Evolutionary conservation across 257 asterid species (phyloP).

Genomic region (Linaria vulgaris): DNA sequence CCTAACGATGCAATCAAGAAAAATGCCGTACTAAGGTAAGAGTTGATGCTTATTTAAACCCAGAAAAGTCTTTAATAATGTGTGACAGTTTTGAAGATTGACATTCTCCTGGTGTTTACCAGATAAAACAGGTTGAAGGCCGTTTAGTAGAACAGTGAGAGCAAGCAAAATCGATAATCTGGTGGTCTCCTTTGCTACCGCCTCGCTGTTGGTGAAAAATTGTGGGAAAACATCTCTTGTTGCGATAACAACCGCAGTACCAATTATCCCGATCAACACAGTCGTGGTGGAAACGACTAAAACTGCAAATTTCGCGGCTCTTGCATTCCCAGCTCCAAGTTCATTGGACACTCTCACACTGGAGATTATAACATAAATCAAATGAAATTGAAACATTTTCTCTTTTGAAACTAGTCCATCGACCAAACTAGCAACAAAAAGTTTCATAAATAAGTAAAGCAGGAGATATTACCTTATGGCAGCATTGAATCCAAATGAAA

Average conservation of each 20-base stretch:
- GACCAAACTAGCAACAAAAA: no score
- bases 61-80: background rate
- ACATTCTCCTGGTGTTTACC: slow-evolving; percentile 40
- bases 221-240: slow-evolving; percentile 53
- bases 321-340: slow-evolving; percentile 78
- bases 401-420: no score
- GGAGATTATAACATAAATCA: background rate
- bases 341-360: slow-evolving; percentile 84
- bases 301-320: slow-evolving; percentile 67
- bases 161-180: slow-evolving; percentile 57
- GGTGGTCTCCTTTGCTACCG: slow-evolving; percentile 65
- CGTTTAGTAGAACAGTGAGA: slow-evolving; percentile 53
- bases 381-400: background rate
- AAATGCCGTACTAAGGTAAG: no score
- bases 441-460: background rate
- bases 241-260: slow-evolving; percentile 42
- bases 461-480: slow-evolving; percentile 59
- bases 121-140: slow-evolving; percentile 81
- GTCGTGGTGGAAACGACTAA: slow-evolving; percentile 66
- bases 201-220: slow-evolving; percentile 64
- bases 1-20: slow-evolving; percentile 30
- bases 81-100: background rate
- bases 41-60: background rate
- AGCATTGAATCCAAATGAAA: slow-evolving; percentile 76
- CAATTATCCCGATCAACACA: slow-evolving; percentile 40